These are phyloP conservation scores for Ilex aquifolium DNA, from an alignment of 257 asterid species.

Conservation along the genomic window DNA sequence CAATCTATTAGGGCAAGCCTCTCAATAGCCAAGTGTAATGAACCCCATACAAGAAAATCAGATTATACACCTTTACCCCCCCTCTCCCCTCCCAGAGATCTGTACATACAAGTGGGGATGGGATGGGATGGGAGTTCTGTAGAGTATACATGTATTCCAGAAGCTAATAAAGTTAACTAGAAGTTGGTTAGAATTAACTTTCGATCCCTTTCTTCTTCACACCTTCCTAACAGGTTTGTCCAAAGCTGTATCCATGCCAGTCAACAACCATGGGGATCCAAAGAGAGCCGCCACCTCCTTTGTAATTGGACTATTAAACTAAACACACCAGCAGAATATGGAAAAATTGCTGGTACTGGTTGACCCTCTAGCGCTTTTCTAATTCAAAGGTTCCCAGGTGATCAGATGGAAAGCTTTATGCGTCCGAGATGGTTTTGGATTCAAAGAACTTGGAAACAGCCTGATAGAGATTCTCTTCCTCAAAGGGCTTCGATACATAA, in stretches of 20 bases:
- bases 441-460: slow-evolving; percentile 77
- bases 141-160: not conserved
- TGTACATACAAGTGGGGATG: slow-evolving; percentile 21
- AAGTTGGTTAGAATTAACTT: too few relatives aligned
- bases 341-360: slow-evolving; percentile 33
- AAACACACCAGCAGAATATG: slow-evolving; percentile 28
- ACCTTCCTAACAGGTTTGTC: not conserved
- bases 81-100: slow-evolving; percentile 11
- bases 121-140: not conserved
- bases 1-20: slow-evolving; percentile 7
- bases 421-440: slow-evolving; percentile 24
- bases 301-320: slow-evolving; percentile 2
- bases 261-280: not conserved
- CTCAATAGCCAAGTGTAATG: not conserved
- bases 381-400: not conserved
- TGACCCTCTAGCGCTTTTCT: not conserved
- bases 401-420: slow-evolving; percentile 6
- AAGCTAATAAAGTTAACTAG: not conserved
- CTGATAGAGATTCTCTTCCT: slow-evolving; percentile 71
- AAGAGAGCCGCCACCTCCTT: not conserved
- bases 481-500: slow-evolving; percentile 84
- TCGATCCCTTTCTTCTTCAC: too few relatives aligned
- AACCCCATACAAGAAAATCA: slow-evolving; percentile 14
- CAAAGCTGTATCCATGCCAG: not conserved
- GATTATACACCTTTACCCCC: slow-evolving; percentile 17